Percentiles rank a stretch among this genome's conserved stretches.
Conservation (phyloP, 2,329 filamentous ascomycete genomes). For the Penicillium sp. region DNA sequence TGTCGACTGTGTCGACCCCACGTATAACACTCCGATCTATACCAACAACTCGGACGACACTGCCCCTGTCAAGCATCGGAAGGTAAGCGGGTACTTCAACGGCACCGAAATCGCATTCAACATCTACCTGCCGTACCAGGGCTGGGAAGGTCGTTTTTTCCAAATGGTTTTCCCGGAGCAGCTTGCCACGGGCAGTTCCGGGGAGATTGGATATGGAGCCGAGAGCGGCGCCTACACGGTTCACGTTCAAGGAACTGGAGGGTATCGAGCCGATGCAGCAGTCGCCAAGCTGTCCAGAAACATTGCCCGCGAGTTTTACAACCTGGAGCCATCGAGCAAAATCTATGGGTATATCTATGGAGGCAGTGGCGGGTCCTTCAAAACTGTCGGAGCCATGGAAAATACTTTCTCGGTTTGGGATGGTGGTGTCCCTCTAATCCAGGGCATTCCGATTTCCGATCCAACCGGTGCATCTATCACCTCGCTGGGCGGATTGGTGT, state of each 20-base stretch:
- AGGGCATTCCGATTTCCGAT: constrained; percentile 1
- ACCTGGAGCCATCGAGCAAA: not conserved
- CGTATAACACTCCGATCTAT: not conserved
- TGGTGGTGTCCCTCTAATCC: constrained; percentile 1
- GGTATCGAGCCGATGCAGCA: constrained; percentile 1
- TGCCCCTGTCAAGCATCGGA: not conserved
- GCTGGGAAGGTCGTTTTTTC: not conserved
- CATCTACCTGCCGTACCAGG: not conserved
- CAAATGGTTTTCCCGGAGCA: not conserved
- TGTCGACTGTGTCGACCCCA: not conserved
- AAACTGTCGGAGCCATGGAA: constrained; percentile 2
- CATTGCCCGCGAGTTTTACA: not conserved
- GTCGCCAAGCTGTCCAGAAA: not conserved
- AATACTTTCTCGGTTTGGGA: not conserved
- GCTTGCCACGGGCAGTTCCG: not conserved
- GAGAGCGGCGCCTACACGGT: not conserved
- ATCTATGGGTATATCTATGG: constrained; percentile 2
- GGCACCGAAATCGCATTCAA: not conserved
- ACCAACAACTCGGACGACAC: not conserved
- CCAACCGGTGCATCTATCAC: not conserved
- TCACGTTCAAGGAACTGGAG: not conserved
- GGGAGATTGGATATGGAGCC: not conserved
- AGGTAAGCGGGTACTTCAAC: not conserved
- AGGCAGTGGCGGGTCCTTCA: constrained; percentile 1
- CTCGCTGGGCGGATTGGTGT: not conserved